A percentile compares a stretch with the other conserved stretches of the same genome.
Conservation (phyloP, 176 grass and related monocot genomes). For the Carex littledalei region DNA sequence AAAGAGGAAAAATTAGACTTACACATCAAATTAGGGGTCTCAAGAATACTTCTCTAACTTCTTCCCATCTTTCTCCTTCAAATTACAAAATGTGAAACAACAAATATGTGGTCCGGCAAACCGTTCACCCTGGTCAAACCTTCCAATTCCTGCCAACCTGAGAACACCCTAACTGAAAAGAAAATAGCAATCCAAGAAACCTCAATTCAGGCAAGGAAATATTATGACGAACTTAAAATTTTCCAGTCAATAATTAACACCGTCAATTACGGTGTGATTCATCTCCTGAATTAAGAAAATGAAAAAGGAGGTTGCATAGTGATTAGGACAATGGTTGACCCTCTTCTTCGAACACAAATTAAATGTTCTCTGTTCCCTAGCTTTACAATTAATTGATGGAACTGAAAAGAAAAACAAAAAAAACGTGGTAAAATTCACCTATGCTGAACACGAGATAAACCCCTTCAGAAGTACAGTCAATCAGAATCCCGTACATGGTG, state of each 20-base stretch:
- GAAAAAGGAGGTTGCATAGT: not conserved
- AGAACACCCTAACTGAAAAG: not conserved
- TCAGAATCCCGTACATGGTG: not conserved
- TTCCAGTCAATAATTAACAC: not conserved
- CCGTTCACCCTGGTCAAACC: not conserved
- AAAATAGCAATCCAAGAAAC: not conserved
- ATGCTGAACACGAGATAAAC: not conserved
- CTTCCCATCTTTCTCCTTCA: not conserved
- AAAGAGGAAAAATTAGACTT: not conserved
- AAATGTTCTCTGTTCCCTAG: not conserved
- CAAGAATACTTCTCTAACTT: not conserved
- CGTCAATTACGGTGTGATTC: not conserved
- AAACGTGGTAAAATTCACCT: not conserved
- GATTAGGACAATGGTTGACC: not conserved
- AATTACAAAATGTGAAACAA: not conserved
- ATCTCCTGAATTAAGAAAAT: not conserved
- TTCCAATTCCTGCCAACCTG: not conserved
- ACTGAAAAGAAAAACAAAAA: not conserved
- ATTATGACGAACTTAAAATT: not conserved
- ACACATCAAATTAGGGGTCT: not conserved
- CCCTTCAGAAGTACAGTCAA: not conserved
- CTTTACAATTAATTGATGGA: not conserved
- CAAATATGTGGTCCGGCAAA: not conserved
- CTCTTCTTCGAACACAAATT: not conserved
- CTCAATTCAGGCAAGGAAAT: not conserved